Conservation (phyloP, 2,329 filamentous ascomycete species). For the Helicocarpus griseus region DNA sequence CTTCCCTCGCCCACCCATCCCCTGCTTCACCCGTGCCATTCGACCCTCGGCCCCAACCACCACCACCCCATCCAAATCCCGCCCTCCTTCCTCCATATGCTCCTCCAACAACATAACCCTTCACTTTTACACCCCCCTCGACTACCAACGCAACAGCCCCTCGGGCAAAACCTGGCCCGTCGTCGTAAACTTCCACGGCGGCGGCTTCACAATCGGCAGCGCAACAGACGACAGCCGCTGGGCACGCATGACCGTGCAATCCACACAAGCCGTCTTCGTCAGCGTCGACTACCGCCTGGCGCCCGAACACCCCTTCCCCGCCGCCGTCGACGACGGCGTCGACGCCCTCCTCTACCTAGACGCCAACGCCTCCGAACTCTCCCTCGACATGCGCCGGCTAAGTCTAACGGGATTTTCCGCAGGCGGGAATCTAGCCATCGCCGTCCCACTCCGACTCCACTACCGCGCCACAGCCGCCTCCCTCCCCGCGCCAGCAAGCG, state of each 20-base stretch:
- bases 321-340: conserved; percentile 54
- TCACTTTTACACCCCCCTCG: conserved; percentile 51
- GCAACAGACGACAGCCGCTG: conserved; percentile 53
- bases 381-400: conserved; percentile 48
- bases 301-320: conserved; percentile 53
- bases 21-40: conserved; percentile 50
- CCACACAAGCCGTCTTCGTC: conserved; percentile 49
- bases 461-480: background rate
- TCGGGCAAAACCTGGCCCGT: conserved; percentile 43
- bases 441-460: conserved; percentile 49
- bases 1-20: conserved; percentile 49
- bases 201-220: conserved; percentile 52
- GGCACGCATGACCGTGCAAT: conserved; percentile 46
- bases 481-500: conserved; percentile 10
- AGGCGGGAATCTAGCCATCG: conserved; percentile 53
- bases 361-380: conserved; percentile 45
- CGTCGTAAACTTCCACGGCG: conserved; percentile 55
- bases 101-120: conserved; percentile 24
- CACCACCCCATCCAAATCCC: background rate
- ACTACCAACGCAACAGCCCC: conserved; percentile 24
- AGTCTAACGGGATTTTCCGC: conserved; percentile 54
- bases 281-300: conserved; percentile 53
- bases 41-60: conserved; percentile 32
- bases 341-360: conserved; percentile 52
- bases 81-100: conserved; percentile 22